These are phyloP conservation scores for Penicillium soppii DNA, from an alignment of 495 filamentous ascomycete genomes.

Conservation along the genomic window DNA sequence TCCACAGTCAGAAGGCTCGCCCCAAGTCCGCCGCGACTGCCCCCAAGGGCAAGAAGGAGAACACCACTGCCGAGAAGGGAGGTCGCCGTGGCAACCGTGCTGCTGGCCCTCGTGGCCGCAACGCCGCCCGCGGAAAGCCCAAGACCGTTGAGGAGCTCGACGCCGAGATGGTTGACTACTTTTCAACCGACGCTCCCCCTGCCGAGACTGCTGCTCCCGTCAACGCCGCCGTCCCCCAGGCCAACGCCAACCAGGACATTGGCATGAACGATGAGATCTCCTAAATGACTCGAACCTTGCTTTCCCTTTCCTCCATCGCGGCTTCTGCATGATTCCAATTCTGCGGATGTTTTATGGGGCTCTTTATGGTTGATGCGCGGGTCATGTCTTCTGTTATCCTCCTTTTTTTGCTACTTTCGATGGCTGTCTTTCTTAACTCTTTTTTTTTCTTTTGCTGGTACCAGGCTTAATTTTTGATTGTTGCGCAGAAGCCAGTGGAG, in stretches of 20 bases:
- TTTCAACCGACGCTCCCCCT: slow-evolving; percentile 45
- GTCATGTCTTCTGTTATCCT: slow-evolving; percentile 26
- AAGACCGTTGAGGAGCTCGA: slow-evolving; percentile 92
- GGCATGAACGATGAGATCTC: slow-evolving; percentile 55
- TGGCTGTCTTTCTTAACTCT: slow-evolving; percentile 12
- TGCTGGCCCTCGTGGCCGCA: slow-evolving; percentile 45
- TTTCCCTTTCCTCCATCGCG: background rate
- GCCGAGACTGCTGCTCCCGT: slow-evolving; percentile 41
- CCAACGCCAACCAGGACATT: slow-evolving; percentile 41
- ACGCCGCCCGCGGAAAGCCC: slow-evolving; percentile 60
- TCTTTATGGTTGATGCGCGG: slow-evolving; percentile 30
- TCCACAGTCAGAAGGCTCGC: slow-evolving; percentile 66
- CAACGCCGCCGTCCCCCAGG: slow-evolving; percentile 39
- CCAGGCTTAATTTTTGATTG: slow-evolving; percentile 20
- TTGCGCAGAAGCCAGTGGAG: slow-evolving; percentile 11
- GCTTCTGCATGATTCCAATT: slow-evolving; percentile 1
- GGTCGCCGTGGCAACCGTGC: slow-evolving; percentile 1
- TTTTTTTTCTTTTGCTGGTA: slow-evolving; percentile 6
- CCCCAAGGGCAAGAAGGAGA: slow-evolving; percentile 54
- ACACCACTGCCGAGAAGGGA: slow-evolving; percentile 6
- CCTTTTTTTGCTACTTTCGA: slow-evolving; percentile 9
- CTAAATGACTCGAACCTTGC: slow-evolving; percentile 24
- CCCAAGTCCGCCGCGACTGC: slow-evolving; percentile 83
- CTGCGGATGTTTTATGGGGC: slow-evolving; percentile 10
- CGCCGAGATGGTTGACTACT: slow-evolving; percentile 93